These are phyloP conservation scores for Pseudogymnoascus sp. DNA, from an alignment of 2,329 filamentous ascomycete genomes.

Conservation along the genomic window DNA sequence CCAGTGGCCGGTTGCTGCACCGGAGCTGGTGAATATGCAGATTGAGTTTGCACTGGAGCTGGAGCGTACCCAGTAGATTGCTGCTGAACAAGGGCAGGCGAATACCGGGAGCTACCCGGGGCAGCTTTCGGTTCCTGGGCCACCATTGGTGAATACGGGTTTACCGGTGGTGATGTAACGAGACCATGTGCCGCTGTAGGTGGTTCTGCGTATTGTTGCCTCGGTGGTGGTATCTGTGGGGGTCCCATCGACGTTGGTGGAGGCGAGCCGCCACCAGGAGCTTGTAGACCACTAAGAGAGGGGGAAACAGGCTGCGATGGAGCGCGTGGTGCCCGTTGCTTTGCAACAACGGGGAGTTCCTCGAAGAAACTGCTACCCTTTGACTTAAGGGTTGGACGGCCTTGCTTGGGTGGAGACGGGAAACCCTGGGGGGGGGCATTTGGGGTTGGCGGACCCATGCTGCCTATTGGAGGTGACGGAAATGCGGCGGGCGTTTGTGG, in stretches of 20 bases:
- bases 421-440: neutral
- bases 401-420: neutral
- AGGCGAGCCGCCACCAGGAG: slow-evolving; percentile 19
- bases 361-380: slow-evolving; percentile 61
- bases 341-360: slow-evolving; percentile 58
- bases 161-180: slow-evolving; percentile 27
- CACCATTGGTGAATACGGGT: slow-evolving; percentile 25
- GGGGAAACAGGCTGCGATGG: slow-evolving; percentile 21
- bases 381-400: slow-evolving; percentile 19
- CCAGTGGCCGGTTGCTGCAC: slow-evolving; percentile 30
- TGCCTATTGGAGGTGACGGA: slow-evolving; percentile 19
- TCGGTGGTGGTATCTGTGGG: slow-evolving; percentile 16
- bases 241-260: slow-evolving; percentile 16
- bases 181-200: slow-evolving; percentile 20
- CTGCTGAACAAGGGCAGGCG: neutral
- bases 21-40: slow-evolving; percentile 52
- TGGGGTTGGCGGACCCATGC: slow-evolving; percentile 13
- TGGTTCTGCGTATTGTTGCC: slow-evolving; percentile 13
- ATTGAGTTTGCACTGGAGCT: slow-evolving; percentile 30
- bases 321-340: slow-evolving; percentile 47
- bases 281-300: slow-evolving; percentile 20
- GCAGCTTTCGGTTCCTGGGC: neutral
- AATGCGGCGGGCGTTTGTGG: slow-evolving; percentile 19
- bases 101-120: slow-evolving; percentile 20
- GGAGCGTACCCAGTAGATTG: slow-evolving; percentile 17